These are phyloP conservation scores for Cystobasidiaceae sp. DNA, from an alignment of 1,284 basidiomycete species.

Conservation along the genomic window DNA sequence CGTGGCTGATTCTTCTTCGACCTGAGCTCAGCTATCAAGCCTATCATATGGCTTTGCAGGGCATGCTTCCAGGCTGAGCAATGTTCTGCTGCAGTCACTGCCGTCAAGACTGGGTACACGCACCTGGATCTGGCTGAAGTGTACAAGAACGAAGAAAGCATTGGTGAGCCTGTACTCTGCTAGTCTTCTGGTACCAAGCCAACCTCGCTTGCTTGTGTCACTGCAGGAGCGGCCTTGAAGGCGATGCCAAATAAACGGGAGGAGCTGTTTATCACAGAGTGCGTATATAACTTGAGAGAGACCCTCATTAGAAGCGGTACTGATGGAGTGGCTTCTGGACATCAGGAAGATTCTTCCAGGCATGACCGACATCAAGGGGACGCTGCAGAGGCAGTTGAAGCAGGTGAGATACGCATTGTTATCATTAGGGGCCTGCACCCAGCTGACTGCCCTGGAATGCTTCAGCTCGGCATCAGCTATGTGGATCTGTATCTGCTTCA, in stretches of 20 bases:
- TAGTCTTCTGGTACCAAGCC: no score
- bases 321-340: conserved; percentile 31
- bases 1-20: neutral
- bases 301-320: conserved; percentile 46
- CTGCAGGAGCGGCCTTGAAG: conserved; percentile 7
- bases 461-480: conserved; percentile 41
- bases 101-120: conserved; percentile 26
- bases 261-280: conserved; percentile 46
- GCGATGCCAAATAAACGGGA: conserved; percentile 39
- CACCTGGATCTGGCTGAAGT: conserved; percentile 26
- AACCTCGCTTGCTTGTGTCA: no score
- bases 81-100: conserved; percentile 7
- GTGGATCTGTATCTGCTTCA: conserved; percentile 42
- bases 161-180: conserved; percentile 4
- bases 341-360: conserved; percentile 20
- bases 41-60: neutral
- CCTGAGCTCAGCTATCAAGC: neutral
- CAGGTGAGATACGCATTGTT: neutral
- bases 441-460: conserved; percentile 29
- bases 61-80: neutral
- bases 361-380: conserved; percentile 26
- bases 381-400: conserved; percentile 25
- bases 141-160: conserved; percentile 4
- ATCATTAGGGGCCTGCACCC: neutral
- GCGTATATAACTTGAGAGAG: conserved; percentile 43